Evolutionary conservation across 306 rosid species (phyloP).

Genomic region (Corylus heterophylla): DNA sequence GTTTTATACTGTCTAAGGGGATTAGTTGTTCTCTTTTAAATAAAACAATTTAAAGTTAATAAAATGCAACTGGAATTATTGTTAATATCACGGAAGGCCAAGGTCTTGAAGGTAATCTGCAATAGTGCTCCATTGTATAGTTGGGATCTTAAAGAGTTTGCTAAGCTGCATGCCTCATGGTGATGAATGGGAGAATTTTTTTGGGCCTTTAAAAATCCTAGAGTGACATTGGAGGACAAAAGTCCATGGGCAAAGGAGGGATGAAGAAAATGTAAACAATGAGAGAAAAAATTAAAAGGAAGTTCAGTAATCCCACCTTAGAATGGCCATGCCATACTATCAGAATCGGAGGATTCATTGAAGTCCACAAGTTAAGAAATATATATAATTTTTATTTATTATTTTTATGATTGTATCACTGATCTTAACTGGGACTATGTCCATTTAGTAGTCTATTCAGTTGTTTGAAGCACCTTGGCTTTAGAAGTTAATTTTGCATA

Average conservation of each 20-base stretch:
- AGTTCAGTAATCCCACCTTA: background rate
- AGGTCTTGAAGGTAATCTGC: background rate
- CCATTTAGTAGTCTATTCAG: too few relatives aligned
- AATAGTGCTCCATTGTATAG: background rate
- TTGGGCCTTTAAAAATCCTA: background rate
- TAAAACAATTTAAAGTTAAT: background rate
- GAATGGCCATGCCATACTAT: background rate
- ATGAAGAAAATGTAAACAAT: background rate
- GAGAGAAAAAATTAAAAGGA: background rate
- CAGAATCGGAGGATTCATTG: background rate
- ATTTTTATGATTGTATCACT: too few relatives aligned
- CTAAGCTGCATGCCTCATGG: background rate
- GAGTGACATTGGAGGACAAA: background rate
- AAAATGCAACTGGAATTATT: background rate
- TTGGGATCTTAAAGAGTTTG: background rate
- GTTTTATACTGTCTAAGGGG: slow-evolving; percentile 1
- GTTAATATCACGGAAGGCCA: background rate
- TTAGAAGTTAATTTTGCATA: too few relatives aligned
- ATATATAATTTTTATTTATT: too few relatives aligned
- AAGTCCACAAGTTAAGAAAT: background rate
- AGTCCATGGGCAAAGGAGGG: background rate
- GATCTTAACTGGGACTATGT: too few relatives aligned
- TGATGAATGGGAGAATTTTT: background rate
- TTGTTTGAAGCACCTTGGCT: too few relatives aligned
- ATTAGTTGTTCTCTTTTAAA: background rate